These are phyloP conservation scores for Debaryomyces nepalensis DNA, from an alignment of 1,139 yeast genomes.

Conservation along the genomic window DNA sequence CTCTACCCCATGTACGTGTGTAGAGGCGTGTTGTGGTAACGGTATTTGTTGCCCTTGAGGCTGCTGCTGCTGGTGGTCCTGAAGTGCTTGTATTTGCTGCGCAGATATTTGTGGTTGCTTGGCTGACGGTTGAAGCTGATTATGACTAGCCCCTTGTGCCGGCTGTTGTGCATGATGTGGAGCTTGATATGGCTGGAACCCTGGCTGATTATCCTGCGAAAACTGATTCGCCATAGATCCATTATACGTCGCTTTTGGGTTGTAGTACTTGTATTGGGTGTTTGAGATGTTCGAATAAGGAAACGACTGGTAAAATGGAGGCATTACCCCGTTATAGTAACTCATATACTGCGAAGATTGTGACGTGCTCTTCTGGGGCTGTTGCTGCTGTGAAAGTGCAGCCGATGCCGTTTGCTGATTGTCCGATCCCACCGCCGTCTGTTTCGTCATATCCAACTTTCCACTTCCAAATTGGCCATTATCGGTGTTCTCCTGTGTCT, in stretches of 20 bases:
- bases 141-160: slow-evolving; percentile 3
- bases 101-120: slow-evolving; percentile 4
- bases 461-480: neutral
- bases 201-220: slow-evolving; percentile 11
- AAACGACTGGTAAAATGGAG: slow-evolving; percentile 9
- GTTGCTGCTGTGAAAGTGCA: slow-evolving; percentile 8
- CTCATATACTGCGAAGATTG: slow-evolving; percentile 6
- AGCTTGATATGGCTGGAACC: neutral
- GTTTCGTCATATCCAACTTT: slow-evolving; percentile 1
- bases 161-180: neutral
- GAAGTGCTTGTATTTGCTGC: slow-evolving; percentile 14
- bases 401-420: slow-evolving; percentile 10
- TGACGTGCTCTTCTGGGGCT: slow-evolving; percentile 4
- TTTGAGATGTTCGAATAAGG: slow-evolving; percentile 8
- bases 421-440: neutral
- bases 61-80: slow-evolving; percentile 13
- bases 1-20: slow-evolving; percentile 5
- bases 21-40: neutral
- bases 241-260: neutral
- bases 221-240: neutral
- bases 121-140: slow-evolving; percentile 10
- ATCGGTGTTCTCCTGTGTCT: neutral
- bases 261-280: slow-evolving; percentile 10
- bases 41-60: slow-evolving; percentile 10
- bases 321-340: slow-evolving; percentile 9